Conservation (phyloP, 2,329 filamentous ascomycete genomes). For the Elsinoe fawcettii region DNA sequence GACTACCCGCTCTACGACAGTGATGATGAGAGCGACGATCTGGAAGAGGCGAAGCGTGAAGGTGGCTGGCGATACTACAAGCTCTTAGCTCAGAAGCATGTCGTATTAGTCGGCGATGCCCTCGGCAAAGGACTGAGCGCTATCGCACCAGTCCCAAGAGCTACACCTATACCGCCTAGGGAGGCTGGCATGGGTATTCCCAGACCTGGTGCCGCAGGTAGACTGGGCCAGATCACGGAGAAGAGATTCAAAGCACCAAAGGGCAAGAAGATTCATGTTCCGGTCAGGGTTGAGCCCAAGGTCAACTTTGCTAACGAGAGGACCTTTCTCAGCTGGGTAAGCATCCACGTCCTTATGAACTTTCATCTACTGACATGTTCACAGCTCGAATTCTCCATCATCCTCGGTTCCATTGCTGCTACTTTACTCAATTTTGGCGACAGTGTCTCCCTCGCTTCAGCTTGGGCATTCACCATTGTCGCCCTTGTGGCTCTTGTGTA, state of each 20-base stretch:
- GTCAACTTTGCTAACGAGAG: constrained; percentile 95
- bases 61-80: constrained; percentile 70
- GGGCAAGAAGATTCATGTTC: constrained; percentile 88
- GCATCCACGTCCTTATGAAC: constrained; percentile 23
- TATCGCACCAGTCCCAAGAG: constrained; percentile 31
- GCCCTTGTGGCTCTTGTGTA: constrained; percentile 75
- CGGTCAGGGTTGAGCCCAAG: constrained; percentile 91
- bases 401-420: constrained; percentile 79
- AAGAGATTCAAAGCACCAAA: constrained; percentile 61
- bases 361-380: neutral
- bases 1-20: constrained; percentile 89
- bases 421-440: constrained; percentile 75
- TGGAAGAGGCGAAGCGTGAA: constrained; percentile 68
- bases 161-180: constrained; percentile 35
- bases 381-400: constrained; percentile 89
- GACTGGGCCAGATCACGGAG: constrained; percentile 30
- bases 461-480: constrained; percentile 65
- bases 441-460: constrained; percentile 55
- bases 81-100: constrained; percentile 44
- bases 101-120: constrained; percentile 38
- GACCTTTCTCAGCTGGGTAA: constrained; percentile 88
- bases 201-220: constrained; percentile 19
- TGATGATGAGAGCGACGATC: constrained; percentile 59
- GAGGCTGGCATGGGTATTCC: constrained; percentile 40
- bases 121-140: constrained; percentile 30